Evolutionary conservation across 2,329 filamentous ascomycete genomes (phyloP), one percentile per base, ranked within the genome.

Genomic region (Exophiala dermatitidis): DNA sequence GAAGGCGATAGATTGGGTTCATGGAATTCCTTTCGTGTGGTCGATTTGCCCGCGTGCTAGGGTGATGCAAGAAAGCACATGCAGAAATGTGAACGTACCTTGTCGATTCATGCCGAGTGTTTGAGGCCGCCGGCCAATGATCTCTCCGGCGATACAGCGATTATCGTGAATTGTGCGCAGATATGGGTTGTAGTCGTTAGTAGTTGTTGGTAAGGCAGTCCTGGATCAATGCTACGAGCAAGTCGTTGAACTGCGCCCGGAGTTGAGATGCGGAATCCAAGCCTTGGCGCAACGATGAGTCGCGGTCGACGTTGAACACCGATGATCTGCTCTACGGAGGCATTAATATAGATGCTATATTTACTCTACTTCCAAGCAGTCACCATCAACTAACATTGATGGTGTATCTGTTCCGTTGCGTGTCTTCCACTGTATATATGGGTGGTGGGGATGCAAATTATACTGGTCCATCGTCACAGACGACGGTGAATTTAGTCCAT

Each of bases 51-150:
- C 7, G 42, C 51, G 29, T n/a, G 34, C 19, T 34, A 42, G 34
- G 12, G 29, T 29, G 19, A 40, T 45, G 46, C 32, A 40, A 41
- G 38, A 30, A n/a, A 31, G 44, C 9, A 9, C 29, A 32, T 46
- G 33, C n/a, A 42, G 50, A 53, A 40, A 49, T 10, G 33, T 6
- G 50, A 54, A 60, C 57, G 54, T 29, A 60, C 57, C 54, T 57
- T 38, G 48, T 55, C 57, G 54, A 45, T 60, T 58, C 56, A 58
- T 58, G 36, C 28, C 46, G 46, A n/a, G 36, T 48, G 19, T 30
- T 48, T 41, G 12, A 41, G 38, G 19, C 12, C 38, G 6, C 38
- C 12, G 38, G 38, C 38, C 19, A 28, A 41, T 41, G 4, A 12
- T 19, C 19, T 4, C 28, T 41, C 4, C 38, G 28, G 10, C 12